phyloP scores from a whole-genome alignment of 2,329 filamentous ascomycete species.

The Lasiodiplodia sp. region DNA sequence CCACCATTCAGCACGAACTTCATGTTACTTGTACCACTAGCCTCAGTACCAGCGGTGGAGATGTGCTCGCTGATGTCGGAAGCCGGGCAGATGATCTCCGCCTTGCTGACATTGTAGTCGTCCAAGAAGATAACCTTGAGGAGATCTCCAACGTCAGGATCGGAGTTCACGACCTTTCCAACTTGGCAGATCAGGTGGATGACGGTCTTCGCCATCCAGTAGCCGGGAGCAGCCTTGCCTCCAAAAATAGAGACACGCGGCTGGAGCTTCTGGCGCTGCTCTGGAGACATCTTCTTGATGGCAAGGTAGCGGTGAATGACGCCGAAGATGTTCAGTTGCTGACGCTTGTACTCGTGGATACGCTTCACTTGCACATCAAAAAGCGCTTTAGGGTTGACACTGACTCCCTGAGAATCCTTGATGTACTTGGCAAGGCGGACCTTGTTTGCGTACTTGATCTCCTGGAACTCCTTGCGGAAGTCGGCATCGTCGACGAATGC shows the following conservation, averaged over 20 bases:
- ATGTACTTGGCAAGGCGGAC: constrained; percentile 90
- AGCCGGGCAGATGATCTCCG: constrained; percentile 92
- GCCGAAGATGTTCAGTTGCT: constrained; percentile 98
- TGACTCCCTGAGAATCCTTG: constrained; percentile 78
- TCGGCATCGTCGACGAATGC: constrained; percentile 81
- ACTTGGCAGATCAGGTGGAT: constrained; percentile 97
- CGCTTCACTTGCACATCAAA: constrained; percentile 99
- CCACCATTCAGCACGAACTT: constrained; percentile 99
- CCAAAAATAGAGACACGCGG: constrained; percentile 96
- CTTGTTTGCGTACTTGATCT: constrained; percentile 98
- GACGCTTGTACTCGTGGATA: constrained; percentile 98
- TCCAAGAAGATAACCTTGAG: constrained; percentile 97
- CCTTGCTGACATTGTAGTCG: constrained; percentile 99
- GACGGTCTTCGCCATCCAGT: constrained; percentile 99
- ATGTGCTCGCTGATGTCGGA: constrained; percentile 99
- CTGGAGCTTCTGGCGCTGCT: constrained; percentile 84
- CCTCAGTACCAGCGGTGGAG: constrained; percentile 94
- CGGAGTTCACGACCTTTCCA: constrained; percentile 87
- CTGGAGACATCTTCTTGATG: constrained; percentile 83
- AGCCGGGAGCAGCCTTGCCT: constrained; percentile 95
- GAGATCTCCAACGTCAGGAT: constrained; percentile 88
- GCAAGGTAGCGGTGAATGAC: constrained; percentile 93
- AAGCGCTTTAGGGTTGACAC: constrained; percentile 84
- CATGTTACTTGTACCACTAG: constrained; percentile 94
- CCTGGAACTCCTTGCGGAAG: constrained; percentile 93